Evolutionary conservation across 2,329 filamentous ascomycete species (phyloP).

Genomic region (Ophiostoma quercus): DNA sequence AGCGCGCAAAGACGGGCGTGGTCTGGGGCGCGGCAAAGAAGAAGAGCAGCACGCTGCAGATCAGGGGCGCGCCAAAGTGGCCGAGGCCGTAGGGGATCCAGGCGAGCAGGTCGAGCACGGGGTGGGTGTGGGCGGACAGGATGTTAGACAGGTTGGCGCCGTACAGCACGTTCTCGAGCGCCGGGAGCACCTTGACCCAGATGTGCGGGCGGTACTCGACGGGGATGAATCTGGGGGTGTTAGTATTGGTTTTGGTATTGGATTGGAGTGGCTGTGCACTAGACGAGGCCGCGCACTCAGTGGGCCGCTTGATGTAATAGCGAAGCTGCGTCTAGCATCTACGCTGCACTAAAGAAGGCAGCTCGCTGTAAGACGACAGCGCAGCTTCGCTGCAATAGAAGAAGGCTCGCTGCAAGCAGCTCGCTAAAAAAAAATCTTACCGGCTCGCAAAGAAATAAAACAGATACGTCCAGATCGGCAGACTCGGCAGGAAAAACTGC

Average conservation of each 20-base stretch:
- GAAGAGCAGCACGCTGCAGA: slow-evolving; percentile 76
- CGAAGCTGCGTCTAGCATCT: no score
- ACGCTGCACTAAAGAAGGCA: no score
- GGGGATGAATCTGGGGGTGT: slow-evolving; percentile 69
- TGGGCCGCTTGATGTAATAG: background rate
- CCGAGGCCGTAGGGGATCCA: slow-evolving; percentile 91
- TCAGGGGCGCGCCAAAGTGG: slow-evolving; percentile 80
- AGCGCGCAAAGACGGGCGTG: slow-evolving; percentile 74
- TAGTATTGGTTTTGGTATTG: background rate
- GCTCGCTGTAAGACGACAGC: no score
- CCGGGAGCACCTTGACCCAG: slow-evolving; percentile 90
- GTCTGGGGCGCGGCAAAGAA: slow-evolving; percentile 83
- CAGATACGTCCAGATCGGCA: slow-evolving; percentile 80
- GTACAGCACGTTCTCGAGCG: slow-evolving; percentile 93
- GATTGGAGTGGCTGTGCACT: background rate
- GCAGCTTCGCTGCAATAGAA: no score
- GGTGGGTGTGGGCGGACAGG: slow-evolving; percentile 80
- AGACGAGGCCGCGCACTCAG: background rate
- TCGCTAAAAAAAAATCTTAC: slow-evolving; percentile 57
- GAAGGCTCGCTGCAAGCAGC: no score
- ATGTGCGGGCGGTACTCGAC: slow-evolving; percentile 85
- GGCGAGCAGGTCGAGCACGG: slow-evolving; percentile 77
- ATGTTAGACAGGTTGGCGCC: slow-evolving; percentile 95
- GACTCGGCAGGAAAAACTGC: slow-evolving; percentile 85
- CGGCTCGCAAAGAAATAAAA: slow-evolving; percentile 89